These are phyloP conservation scores for Xerocomellus amylosporus DNA, from an alignment of 768 basidiomycete genomes.

Conservation along the genomic window DNA sequence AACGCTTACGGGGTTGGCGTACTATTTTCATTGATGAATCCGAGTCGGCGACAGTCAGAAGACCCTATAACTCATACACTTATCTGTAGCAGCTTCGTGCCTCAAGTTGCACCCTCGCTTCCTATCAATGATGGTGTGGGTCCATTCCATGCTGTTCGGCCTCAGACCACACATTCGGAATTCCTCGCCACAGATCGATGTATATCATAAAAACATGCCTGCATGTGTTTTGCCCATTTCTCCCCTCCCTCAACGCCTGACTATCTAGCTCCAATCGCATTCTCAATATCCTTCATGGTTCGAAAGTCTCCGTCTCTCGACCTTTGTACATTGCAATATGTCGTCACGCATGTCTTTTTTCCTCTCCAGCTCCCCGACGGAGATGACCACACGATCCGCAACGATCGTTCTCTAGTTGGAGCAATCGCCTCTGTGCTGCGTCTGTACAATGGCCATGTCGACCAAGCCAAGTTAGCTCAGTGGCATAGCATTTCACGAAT, in stretches of 20 bases:
- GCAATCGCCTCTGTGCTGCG: constrained; percentile 18
- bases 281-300: background rate
- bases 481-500: constrained; percentile 35
- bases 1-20: too few relatives aligned
- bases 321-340: constrained; percentile 24
- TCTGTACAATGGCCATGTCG: constrained; percentile 15
- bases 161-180: background rate
- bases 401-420: constrained; percentile 29
- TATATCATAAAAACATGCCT: background rate
- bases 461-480: constrained; percentile 2
- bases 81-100: constrained; percentile 12
- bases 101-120: too few relatives aligned
- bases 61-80: too few relatives aligned
- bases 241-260: background rate
- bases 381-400: constrained; percentile 29
- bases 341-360: constrained; percentile 42
- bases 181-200: background rate
- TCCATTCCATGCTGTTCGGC: constrained; percentile 15
- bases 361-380: constrained; percentile 41
- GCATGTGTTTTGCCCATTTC: background rate
- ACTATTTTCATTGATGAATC: too few relatives aligned
- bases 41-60: too few relatives aligned
- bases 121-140: too few relatives aligned
- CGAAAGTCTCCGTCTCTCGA: constrained; percentile 2
- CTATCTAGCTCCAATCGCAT: too few relatives aligned